Base-by-base conservation (phyloP, 805 yeast species). In the Starmera pachycereana region DNA sequence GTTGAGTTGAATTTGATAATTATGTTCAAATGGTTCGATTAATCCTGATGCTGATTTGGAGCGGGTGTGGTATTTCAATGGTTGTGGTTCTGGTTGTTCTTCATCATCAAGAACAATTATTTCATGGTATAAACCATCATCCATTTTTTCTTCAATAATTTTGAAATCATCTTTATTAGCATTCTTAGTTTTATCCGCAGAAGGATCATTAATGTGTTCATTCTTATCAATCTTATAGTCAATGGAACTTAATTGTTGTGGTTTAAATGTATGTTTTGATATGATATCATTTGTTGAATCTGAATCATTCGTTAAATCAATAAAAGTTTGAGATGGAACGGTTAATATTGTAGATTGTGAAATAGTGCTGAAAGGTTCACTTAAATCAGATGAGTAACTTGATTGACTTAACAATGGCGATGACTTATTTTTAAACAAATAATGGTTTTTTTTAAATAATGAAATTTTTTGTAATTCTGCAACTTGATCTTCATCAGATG, bases 61-160 rank as follows among this genome's bases (percentile, higher is more conserved):
- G 38, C 47, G 43, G 14, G 14, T 37, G 13, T 38, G 44, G 9
- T 16, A 19, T 4, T 14, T 32, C 29, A 8, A 22, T 28, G 33
- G 32, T 33, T 36, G 22, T 25, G 39, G 19, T 14, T 32, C 18
- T 31, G 14, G 12, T 33, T 18, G 28, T 33, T 43, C 43, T 6
- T 51, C 58, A 19, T 46, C 49, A 38, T 54, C 58, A 12, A 54
- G 12, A 4, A 49, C 36, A 22, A 54, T 51, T 1, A 46, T 44
- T 40, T 53, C 59, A 8, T 42, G 40, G 19, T 44, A 18, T 12
- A 45, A 42, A 34, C 54, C 56, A 38, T 48, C 41, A 8, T 40
- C 46, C 38, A 47, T 11, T 36, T 43, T 46, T 22, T 42, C 42
- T n/a, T 48, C 12, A 25, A 47, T 39, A 27, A 44, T 45, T 39